These are phyloP conservation scores for Neoscytalidium dimidiatum DNA, from an alignment of 2,329 filamentous ascomycete genomes.

Conservation along the genomic window DNA sequence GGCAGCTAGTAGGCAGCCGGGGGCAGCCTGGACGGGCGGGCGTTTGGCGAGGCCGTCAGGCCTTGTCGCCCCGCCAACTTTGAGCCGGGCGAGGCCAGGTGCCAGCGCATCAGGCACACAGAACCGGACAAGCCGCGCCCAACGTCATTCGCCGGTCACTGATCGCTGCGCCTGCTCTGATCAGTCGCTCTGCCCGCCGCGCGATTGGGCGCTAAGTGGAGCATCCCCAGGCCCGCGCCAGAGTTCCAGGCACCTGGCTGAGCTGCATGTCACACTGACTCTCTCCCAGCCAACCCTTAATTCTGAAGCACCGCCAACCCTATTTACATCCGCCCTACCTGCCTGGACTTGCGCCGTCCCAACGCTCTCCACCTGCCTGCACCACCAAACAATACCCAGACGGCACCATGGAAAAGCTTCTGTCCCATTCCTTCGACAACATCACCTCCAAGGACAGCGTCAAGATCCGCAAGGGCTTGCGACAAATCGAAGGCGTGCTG, in stretches of 20 bases:
- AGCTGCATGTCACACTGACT: slow-evolving; percentile 17
- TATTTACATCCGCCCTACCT: slow-evolving; percentile 14
- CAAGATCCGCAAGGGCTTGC: slow-evolving; percentile 90
- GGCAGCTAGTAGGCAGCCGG: neutral
- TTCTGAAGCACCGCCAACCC: slow-evolving; percentile 13
- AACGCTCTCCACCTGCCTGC: neutral
- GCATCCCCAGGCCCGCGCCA: slow-evolving; percentile 14
- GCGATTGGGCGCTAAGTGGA: slow-evolving; percentile 14
- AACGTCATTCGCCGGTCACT: slow-evolving; percentile 17
- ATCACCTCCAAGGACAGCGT: slow-evolving; percentile 86
- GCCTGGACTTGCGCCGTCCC: neutral
- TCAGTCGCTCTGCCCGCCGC: slow-evolving; percentile 15
- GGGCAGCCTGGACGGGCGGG: neutral
- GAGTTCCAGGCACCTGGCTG: slow-evolving; percentile 9
- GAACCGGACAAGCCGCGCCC: slow-evolving; percentile 11
- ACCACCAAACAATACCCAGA: neutral
- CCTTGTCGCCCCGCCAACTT: slow-evolving; percentile 8
- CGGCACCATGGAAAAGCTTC: slow-evolving; percentile 76
- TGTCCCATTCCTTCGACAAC: slow-evolving; percentile 94
- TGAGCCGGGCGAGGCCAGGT: neutral
- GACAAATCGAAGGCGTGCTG: slow-evolving; percentile 89
- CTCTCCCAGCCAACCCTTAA: slow-evolving; percentile 21
- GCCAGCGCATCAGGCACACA: slow-evolving; percentile 7
- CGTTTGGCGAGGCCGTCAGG: neutral
- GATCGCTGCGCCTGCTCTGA: slow-evolving; percentile 17